Evolutionary conservation across 371 early-diverging fungal genomes (phyloP), one percentile per base, ranked within the genome.

Genomic region (Agmasoma carcini): DNA sequence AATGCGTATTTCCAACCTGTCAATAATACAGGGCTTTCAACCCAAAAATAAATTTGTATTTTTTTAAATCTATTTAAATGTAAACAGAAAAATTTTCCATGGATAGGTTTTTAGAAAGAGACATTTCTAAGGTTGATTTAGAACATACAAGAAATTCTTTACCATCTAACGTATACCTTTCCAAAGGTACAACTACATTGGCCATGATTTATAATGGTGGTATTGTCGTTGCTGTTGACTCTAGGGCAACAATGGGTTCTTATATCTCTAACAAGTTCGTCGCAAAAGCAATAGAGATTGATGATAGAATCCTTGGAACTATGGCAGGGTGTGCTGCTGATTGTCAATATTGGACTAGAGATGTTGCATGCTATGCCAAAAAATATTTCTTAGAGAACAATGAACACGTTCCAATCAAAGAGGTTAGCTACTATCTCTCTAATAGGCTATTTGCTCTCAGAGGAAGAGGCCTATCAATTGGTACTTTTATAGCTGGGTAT

Each of bases 251-350:
- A 11, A 80, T 87, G 69, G 99, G 99, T 66, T 81, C 83, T 43
- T 90, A 92, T 68, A 94, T 99, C 75, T 91, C 91, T 33, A 88
- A 92, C 15, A 88, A 88, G 75, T 84, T 85, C 25, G 95, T 97
- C 25, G 90, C 93, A 66, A 99, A 99, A 78, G 89, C 97, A 19
- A 95, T 97, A 70, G 92, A 95, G 75, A 91, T 99, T 69, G 97
- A 96, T 75, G 89, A 89, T 37, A 90, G 90, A 74, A 78, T 99
- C 46, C 79, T 97, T 59, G 97, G 97, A 40, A 97, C 98, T 20
- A 90, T 97, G 92, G 97, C 99, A 34, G 99, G 99, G 61, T 96
- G 99, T 77, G 99, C 99, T 23, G 97, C 97, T n/a, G 99, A 99
- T 74, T 97, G 98, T 79, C 83, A 82, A 48, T 97, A 83, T 77